Percentiles rank a stretch among this genome's conserved stretches.
These are phyloP conservation scores for Elsinoe australis DNA, from an alignment of 2,329 filamentous ascomycete genomes.

Conservation along the genomic window DNA sequence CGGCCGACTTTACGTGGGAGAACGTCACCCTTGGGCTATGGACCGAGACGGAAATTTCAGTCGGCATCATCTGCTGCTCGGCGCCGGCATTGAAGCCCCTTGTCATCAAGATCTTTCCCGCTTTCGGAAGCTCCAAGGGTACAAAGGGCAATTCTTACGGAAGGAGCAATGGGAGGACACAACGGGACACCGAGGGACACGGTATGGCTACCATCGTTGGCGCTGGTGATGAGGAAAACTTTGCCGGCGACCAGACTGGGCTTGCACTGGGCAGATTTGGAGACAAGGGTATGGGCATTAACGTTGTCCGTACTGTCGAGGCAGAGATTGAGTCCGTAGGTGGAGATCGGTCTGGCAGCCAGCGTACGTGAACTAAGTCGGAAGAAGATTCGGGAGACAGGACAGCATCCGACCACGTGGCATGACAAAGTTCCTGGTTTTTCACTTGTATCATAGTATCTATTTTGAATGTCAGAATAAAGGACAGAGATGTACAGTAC, in stretches of 20 bases:
- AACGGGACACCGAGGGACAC: background rate
- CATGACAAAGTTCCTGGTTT: too few species aligned
- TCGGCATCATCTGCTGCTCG: conserved; percentile 25
- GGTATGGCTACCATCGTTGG: background rate
- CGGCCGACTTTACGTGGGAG: conserved; percentile 25
- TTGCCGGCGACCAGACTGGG: background rate
- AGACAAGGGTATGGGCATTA: background rate
- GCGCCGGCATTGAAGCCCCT: conserved; percentile 23
- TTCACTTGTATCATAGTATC: too few species aligned
- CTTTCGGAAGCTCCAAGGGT: background rate
- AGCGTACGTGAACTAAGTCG: too few species aligned
- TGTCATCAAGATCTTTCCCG: background rate
- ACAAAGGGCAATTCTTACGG: background rate
- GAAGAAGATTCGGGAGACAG: too few species aligned
- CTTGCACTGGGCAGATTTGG: background rate
- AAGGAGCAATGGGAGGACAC: background rate
- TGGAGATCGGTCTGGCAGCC: too few species aligned
- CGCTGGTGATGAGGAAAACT: background rate
- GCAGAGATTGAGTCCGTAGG: background rate
- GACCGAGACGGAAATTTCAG: conserved; percentile 25
- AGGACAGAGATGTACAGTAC: too few species aligned
- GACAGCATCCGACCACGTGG: too few species aligned
- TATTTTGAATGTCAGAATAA: too few species aligned
- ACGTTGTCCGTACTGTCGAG: background rate
- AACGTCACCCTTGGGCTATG: conserved; percentile 25